phyloP scores from a whole-genome alignment of 1,284 basidiomycete genomes.

The Neonothopanus nambi region DNA sequence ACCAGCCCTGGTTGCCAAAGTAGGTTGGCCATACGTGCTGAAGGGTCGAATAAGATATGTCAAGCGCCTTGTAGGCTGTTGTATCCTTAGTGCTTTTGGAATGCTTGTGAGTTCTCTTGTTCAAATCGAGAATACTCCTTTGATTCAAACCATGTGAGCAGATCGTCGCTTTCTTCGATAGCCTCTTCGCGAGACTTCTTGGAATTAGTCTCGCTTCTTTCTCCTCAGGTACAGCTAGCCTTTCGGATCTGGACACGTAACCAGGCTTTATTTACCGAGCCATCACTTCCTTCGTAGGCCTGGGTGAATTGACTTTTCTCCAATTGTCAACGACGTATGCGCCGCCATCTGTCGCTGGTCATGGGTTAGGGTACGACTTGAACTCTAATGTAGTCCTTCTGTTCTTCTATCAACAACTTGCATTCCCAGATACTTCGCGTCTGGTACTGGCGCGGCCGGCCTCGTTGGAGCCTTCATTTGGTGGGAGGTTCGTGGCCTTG shows the following conservation, averaged over 20 bases:
- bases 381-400: background rate
- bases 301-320: slow-evolving; percentile 94
- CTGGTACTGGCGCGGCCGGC: slow-evolving; percentile 93
- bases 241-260: slow-evolving; percentile 10
- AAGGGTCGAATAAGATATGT: slow-evolving; percentile 82
- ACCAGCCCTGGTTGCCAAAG: slow-evolving; percentile 80
- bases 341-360: slow-evolving; percentile 68
- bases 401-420: background rate
- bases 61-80: slow-evolving; percentile 76
- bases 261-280: no score
- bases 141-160: slow-evolving; percentile 34
- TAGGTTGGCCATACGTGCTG: slow-evolving; percentile 91
- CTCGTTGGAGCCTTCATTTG: slow-evolving; percentile 90
- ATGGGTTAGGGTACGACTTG: slow-evolving; percentile 61
- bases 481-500: slow-evolving; percentile 90
- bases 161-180: slow-evolving; percentile 81
- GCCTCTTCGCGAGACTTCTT: slow-evolving; percentile 70
- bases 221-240: slow-evolving; percentile 67
- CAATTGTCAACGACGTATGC: slow-evolving; percentile 88
- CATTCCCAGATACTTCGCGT: slow-evolving; percentile 73
- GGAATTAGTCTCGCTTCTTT: slow-evolving; percentile 92
- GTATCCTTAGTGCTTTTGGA: slow-evolving; percentile 69
- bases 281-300: slow-evolving; percentile 42
- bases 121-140: background rate
- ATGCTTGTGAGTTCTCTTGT: slow-evolving; percentile 63